Evolutionary conservation across 2,329 filamentous ascomycete genomes (phyloP), one percentile per base, ranked within the genome.

Genomic region (Talaromyces rugulosus): DNA sequence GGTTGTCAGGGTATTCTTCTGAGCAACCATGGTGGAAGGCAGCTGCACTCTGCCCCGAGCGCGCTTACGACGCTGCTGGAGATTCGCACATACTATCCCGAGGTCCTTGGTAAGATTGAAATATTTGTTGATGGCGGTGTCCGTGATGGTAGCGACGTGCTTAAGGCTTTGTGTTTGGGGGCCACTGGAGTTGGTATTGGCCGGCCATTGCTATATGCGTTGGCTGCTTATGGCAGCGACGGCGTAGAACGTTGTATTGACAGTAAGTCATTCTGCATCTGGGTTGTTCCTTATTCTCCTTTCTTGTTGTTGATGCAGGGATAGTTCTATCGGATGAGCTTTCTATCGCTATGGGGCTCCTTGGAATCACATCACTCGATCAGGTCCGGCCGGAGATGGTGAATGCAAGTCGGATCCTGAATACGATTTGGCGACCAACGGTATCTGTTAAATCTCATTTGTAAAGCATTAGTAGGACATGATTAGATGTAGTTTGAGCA

Each of bases 11-110:
- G 59, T 5, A 56, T 61, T 30, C 30, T 61, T 18, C 73, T 81
- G 4, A 74, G 70, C 56, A 82, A 81, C 58, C 79, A 81, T 64
- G 78, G 79, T 5, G 79, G 78, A 2, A 64, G 78, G 18, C 78
- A 81, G 60, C 65, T 76, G 18, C 78, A 81, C 65, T 77, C 78
- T 1, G 78, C 75, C 0, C 75, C 78, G 12, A 75, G 74, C 7
- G 75, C 73, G 53, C 66, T 81, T 44, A 76, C 82, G 73, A 65
- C 84, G 72, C 71, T 87, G 60, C 80, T 82, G 0, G 78, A 83
- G 66, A 52, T 52, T 23, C 44, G 50, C 5, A 23, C 28, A 23
- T 50, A 40, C 18, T 58, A 31, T 28, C 44, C 50, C 14, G 53
- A 40, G 18, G 85, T 42, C 3, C n/a, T 28, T n/a, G 23, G 14